These are phyloP conservation scores for Amylostereum chailletii DNA, from an alignment of 1,284 basidiomycete genomes.

Conservation along the genomic window DNA sequence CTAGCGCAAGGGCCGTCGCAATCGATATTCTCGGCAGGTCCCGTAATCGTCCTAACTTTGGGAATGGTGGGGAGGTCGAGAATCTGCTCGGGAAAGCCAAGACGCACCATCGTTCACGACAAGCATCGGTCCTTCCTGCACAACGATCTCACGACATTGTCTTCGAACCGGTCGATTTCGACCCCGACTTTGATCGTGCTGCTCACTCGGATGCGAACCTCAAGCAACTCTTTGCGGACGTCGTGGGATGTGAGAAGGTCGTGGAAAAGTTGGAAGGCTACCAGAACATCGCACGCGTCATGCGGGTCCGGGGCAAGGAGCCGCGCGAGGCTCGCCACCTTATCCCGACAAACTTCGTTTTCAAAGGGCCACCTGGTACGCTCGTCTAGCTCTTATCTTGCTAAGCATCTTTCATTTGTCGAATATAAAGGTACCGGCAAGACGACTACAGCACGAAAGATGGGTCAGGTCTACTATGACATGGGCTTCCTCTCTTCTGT, in stretches of 20 bases:
- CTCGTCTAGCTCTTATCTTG: neutral
- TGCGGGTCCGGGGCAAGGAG: slow-evolving; percentile 28
- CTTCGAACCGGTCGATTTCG: slow-evolving; percentile 55
- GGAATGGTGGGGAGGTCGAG: slow-evolving; percentile 61
- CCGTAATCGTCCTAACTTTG: slow-evolving; percentile 54
- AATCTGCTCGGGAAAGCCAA: slow-evolving; percentile 53
- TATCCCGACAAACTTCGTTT: slow-evolving; percentile 60
- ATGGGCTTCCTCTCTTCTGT: slow-evolving; percentile 51
- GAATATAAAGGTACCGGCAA: slow-evolving; percentile 28
- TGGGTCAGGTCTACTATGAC: slow-evolving; percentile 51
- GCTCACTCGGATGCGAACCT: slow-evolving; percentile 41
- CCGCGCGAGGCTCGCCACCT: slow-evolving; percentile 31
- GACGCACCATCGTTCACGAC: slow-evolving; percentile 35
- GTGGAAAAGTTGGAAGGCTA: slow-evolving; percentile 37
- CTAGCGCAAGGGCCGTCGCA: slow-evolving; percentile 44
- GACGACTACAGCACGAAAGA: slow-evolving; percentile 34
- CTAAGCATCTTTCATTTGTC: no score
- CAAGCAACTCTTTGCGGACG: slow-evolving; percentile 46
- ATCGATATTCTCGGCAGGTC: slow-evolving; percentile 41
- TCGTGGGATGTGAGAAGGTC: slow-evolving; percentile 50
- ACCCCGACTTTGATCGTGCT: slow-evolving; percentile 44
- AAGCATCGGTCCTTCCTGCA: slow-evolving; percentile 22
- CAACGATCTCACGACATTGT: slow-evolving; percentile 29
- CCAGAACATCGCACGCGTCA: slow-evolving; percentile 38
- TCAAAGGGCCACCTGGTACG: slow-evolving; percentile 62